Evolutionary conservation across 1,139 yeast species (phyloP).

Genomic region (Diutina neorugosa): DNA sequence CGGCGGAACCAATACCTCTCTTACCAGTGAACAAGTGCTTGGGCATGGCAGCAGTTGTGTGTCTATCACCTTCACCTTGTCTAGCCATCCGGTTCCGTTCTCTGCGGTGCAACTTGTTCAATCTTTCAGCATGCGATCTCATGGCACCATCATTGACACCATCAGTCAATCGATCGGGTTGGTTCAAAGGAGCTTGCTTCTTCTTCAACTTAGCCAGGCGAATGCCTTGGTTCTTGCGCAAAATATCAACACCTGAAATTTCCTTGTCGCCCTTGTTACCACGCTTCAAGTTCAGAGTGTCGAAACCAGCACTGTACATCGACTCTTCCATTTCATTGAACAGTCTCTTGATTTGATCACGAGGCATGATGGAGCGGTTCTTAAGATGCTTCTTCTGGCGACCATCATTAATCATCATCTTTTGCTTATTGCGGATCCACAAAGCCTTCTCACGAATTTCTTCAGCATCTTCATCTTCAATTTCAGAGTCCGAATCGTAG

Average conservation of each 20-base stretch:
- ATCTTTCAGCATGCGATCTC: constrained; percentile 77
- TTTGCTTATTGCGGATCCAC: constrained; percentile 94
- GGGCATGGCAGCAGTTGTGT: constrained; percentile 72
- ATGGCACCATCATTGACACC: constrained; percentile 79
- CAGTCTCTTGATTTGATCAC: constrained; percentile 73
- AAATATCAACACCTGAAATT: constrained; percentile 65
- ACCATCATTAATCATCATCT: constrained; percentile 82
- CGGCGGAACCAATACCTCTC: constrained; percentile 85
- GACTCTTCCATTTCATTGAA: constrained; percentile 76
- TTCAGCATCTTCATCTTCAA: constrained; percentile 40
- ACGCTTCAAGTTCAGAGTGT: constrained; percentile 43
- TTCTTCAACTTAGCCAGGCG: constrained; percentile 29
- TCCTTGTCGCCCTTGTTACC: constrained; percentile 29
- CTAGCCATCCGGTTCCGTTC: constrained; percentile 88
- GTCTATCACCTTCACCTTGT: constrained; percentile 95
- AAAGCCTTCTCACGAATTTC: constrained; percentile 74
- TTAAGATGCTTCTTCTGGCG: constrained; percentile 79
- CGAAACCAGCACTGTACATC: constrained; percentile 84
- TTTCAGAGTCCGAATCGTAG: constrained; percentile 80
- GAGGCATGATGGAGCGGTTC: constrained; percentile 86
- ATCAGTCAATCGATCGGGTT: constrained; percentile 72
- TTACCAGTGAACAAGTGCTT: constrained; percentile 95
- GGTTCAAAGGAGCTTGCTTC: constrained; percentile 40
- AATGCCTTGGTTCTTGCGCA: constrained; percentile 42
- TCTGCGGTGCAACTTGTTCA: constrained; percentile 83